Evolutionary conservation across 805 yeast genomes (phyloP).

Genomic region (Isabelozyma rhagii): DNA sequence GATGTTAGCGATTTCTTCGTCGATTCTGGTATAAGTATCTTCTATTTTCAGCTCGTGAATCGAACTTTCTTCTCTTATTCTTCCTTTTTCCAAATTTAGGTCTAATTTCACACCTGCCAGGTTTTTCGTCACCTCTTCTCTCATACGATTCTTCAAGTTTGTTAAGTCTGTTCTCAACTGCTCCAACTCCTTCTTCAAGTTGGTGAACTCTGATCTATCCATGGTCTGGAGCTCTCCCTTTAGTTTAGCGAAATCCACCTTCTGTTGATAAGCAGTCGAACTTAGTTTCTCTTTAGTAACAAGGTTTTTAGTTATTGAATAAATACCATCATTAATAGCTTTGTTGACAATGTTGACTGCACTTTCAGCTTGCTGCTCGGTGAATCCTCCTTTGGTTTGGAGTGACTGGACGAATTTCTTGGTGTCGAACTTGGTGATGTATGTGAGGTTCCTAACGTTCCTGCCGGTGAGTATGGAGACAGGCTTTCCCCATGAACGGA

Average conservation of each 20-base stretch:
- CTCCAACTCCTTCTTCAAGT: slow-evolving; percentile 83
- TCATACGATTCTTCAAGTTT: slow-evolving; percentile 75
- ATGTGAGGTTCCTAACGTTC: slow-evolving; percentile 12
- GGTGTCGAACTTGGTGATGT: slow-evolving; percentile 64
- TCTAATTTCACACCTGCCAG: slow-evolving; percentile 90
- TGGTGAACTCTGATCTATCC: slow-evolving; percentile 82
- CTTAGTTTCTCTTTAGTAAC: slow-evolving; percentile 84
- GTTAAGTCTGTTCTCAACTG: slow-evolving; percentile 80
- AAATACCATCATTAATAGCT: slow-evolving; percentile 79
- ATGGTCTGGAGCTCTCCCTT: slow-evolving; percentile 87
- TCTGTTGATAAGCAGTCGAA: slow-evolving; percentile 88
- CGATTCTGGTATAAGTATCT: slow-evolving; percentile 92
- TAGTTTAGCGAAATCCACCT: slow-evolving; percentile 92
- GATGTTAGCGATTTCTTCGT: slow-evolving; percentile 92
- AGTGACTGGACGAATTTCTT: slow-evolving; percentile 67
- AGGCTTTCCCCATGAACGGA: background rate
- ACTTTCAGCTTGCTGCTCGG: slow-evolving; percentile 71
- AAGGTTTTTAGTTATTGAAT: slow-evolving; percentile 67
- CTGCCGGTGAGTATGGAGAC: background rate
- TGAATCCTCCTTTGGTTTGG: slow-evolving; percentile 65
- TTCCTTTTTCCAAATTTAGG: slow-evolving; percentile 88
- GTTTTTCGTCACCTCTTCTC: slow-evolving; percentile 88
- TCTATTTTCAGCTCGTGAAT: slow-evolving; percentile 90
- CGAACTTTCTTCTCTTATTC: slow-evolving; percentile 91
- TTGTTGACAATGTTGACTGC: slow-evolving; percentile 70